These are phyloP conservation scores for Ramichloridium luteum DNA, from an alignment of 2,329 filamentous ascomycete species.

Conservation along the genomic window DNA sequence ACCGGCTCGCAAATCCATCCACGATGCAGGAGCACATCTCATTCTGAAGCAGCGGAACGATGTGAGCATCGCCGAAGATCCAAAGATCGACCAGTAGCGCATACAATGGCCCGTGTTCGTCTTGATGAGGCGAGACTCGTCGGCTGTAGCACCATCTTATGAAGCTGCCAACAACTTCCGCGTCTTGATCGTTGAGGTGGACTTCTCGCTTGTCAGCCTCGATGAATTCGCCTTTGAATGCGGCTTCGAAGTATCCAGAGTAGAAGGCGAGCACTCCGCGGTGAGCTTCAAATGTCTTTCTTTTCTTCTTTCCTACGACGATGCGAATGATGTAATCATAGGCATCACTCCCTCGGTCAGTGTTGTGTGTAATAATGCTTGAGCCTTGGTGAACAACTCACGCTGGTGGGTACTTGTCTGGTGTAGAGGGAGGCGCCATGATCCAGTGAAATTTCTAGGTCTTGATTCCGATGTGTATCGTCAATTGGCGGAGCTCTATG, in stretches of 20 bases:
- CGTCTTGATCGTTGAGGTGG: slow-evolving; percentile 8
- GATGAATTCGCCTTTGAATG: slow-evolving; percentile 8
- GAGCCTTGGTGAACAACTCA: slow-evolving; percentile 2
- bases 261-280: slow-evolving; percentile 12
- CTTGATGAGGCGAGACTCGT: no score
- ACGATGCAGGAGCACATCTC: no score
- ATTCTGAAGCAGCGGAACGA: slow-evolving; percentile 6
- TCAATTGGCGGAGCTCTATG: no score
- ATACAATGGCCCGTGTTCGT: no score
- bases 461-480: no score
- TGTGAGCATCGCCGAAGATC: slow-evolving; percentile 7
- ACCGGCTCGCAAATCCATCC: no score
- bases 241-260: slow-evolving; percentile 13
- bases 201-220: slow-evolving; percentile 7
- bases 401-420: slow-evolving; percentile 4
- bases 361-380: no score
- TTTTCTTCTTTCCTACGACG: slow-evolving; percentile 6
- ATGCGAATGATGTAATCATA: slow-evolving; percentile 4
- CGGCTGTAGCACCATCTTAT: slow-evolving; percentile 12
- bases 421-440: slow-evolving; percentile 5
- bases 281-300: slow-evolving; percentile 10
- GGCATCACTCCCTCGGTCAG: no score
- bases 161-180: slow-evolving; percentile 9
- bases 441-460: no score
- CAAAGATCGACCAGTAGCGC: slow-evolving; percentile 5